Evolutionary conservation across 176 grass and related monocot species (phyloP).

Genomic region (Panicum miliaceum): DNA sequence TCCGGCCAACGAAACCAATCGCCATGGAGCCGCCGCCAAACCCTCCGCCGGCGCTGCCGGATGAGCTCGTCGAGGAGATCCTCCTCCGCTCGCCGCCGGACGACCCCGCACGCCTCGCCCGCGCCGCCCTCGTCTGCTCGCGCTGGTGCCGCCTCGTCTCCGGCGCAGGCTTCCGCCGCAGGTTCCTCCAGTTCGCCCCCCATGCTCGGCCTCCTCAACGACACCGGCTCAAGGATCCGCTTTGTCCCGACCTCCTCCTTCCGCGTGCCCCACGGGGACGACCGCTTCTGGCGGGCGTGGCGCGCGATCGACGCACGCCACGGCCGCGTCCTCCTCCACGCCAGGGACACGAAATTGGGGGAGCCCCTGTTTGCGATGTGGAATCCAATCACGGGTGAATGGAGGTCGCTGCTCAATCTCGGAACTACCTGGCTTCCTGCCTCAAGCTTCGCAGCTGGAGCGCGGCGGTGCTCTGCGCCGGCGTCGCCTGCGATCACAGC

Average conservation of each 20-base stretch:
- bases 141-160: neutral
- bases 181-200: neutral
- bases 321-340: neutral
- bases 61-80: neutral
- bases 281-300: neutral
- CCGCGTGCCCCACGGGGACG: neutral
- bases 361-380: no score
- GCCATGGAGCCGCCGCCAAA: neutral
- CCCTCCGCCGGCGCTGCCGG: neutral
- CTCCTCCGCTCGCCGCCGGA: neutral
- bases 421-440: neutral
- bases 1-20: no score
- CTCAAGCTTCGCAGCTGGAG: neutral
- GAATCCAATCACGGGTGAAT: neutral
- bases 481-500: no score
- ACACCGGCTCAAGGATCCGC: neutral
- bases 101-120: neutral
- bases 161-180: neutral
- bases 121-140: neutral
- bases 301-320: neutral
- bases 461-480: neutral
- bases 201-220: neutral
- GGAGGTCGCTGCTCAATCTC: neutral
- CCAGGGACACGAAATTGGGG: no score
- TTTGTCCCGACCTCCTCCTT: neutral